Conservation (phyloP, 2,329 filamentous ascomycete species). For the Penicillium sp. region DNA sequence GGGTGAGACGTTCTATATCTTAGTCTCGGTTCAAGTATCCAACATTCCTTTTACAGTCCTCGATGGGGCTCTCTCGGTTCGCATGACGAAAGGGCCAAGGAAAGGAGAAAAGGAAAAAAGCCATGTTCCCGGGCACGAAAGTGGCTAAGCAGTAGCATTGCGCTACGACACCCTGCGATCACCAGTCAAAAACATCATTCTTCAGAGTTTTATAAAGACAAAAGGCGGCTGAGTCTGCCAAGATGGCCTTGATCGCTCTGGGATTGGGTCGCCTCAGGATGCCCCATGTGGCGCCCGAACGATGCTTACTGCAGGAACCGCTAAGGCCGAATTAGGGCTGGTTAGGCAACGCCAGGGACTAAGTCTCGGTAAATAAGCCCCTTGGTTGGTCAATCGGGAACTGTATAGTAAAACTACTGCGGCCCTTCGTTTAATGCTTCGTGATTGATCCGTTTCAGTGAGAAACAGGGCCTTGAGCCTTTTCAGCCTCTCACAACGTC, state of each 20-base stretch:
- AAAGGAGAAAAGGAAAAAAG: background rate
- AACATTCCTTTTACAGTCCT: background rate
- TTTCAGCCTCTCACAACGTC: background rate
- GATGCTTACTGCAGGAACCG: conserved; percentile 16
- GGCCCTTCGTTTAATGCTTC: background rate
- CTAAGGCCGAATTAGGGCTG: background rate
- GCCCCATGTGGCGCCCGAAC: conserved; percentile 6
- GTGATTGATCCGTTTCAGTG: background rate
- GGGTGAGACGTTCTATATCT: background rate
- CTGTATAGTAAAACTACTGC: conserved; percentile 1
- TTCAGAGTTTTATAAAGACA: too few species aligned
- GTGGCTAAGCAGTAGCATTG: conserved; percentile 5
- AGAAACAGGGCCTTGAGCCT: background rate
- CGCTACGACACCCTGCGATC: conserved; percentile 1
- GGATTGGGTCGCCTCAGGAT: conserved; percentile 13
- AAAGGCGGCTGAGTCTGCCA: background rate
- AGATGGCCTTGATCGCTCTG: background rate
- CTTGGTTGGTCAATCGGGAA: conserved; percentile 9
- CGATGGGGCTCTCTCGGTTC: background rate
- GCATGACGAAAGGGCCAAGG: background rate
- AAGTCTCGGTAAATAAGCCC: conserved; percentile 8
- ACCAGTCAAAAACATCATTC: background rate
- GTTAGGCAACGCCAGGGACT: background rate
- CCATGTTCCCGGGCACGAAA: background rate
- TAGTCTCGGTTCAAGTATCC: background rate